Conservation (phyloP, 352 stramenopile species). For the Globisporangium radiosum region DNA sequence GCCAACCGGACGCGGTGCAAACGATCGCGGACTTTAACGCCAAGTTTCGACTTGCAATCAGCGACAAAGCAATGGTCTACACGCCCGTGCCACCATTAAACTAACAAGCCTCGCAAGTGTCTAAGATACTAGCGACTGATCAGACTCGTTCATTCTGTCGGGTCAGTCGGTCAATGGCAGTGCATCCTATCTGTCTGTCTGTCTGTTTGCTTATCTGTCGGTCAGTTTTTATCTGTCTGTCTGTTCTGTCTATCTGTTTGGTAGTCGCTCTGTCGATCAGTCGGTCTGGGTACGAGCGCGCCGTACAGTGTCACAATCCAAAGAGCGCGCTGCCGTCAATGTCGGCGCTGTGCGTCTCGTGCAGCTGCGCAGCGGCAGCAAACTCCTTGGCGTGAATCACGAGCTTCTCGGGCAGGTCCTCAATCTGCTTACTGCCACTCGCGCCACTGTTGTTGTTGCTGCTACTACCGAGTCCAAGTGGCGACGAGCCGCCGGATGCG, state of each 20-base stretch:
- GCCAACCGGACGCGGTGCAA: slow-evolving; percentile 32
- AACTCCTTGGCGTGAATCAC: slow-evolving; percentile 51
- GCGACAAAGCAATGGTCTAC: slow-evolving; percentile 38
- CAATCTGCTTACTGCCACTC: slow-evolving; percentile 33
- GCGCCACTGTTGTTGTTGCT: slow-evolving; percentile 12
- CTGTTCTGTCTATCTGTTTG: slow-evolving; percentile 1
- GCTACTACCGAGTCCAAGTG: slow-evolving; percentile 17
- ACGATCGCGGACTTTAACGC: slow-evolving; percentile 48
- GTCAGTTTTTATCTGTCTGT: neutral
- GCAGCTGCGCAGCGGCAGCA: slow-evolving; percentile 32
- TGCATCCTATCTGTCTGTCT: neutral
- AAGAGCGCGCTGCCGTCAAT: slow-evolving; percentile 51
- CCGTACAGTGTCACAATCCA: slow-evolving; percentile 12
- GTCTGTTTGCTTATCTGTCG: neutral
- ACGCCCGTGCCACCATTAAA: slow-evolving; percentile 19
- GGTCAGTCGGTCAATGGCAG: neutral
- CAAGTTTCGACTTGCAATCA: slow-evolving; percentile 42
- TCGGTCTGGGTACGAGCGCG: neutral
- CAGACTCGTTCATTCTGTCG: neutral
- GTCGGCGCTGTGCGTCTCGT: slow-evolving; percentile 41
- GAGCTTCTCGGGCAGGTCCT: slow-evolving; percentile 61
- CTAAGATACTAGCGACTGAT: neutral
- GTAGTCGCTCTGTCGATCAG: neutral
- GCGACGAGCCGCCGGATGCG: slow-evolving; percentile 19
- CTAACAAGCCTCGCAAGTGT: neutral